Evolutionary conservation across 1,139 yeast species (phyloP).

Genomic region (Wickerhamomyces sp.): DNA sequence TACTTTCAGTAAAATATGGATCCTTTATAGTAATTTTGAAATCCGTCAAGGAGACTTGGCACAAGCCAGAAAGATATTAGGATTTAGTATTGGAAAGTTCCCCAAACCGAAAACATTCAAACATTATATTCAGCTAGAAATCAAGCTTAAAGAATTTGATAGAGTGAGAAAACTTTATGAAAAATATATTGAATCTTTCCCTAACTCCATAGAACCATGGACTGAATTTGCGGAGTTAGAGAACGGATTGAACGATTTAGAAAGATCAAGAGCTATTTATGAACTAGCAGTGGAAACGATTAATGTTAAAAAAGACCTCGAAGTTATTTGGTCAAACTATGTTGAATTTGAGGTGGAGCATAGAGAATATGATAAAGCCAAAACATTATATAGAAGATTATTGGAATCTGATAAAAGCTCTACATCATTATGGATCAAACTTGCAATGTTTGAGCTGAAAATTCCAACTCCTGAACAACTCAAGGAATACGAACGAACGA

Average conservation of each 20-base stretch:
- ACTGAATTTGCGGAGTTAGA: slow-evolving; percentile 66
- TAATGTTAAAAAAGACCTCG: slow-evolving; percentile 14
- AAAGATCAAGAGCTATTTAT: slow-evolving; percentile 59
- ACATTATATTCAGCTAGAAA: slow-evolving; percentile 53
- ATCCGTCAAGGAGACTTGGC: slow-evolving; percentile 50
- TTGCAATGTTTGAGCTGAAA: slow-evolving; percentile 68
- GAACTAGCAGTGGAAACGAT: slow-evolving; percentile 42
- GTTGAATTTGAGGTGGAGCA: slow-evolving; percentile 61
- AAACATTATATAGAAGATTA: slow-evolving; percentile 45
- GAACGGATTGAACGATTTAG: slow-evolving; percentile 60
- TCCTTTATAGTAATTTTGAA: slow-evolving; percentile 67
- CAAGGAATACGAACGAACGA: slow-evolving; percentile 27
- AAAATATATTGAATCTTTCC: slow-evolving; percentile 54
- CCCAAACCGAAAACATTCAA: slow-evolving; percentile 59
- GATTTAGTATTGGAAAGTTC: slow-evolving; percentile 62
- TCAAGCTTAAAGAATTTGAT: slow-evolving; percentile 64
- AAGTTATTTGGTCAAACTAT: slow-evolving; percentile 43
- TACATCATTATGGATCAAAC: slow-evolving; percentile 57
- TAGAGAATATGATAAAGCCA: slow-evolving; percentile 51
- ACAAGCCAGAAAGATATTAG: slow-evolving; percentile 65
- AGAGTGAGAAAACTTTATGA: slow-evolving; percentile 72
- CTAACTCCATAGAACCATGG: slow-evolving; percentile 44
- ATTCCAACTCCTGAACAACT: slow-evolving; percentile 57
- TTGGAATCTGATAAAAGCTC: slow-evolving; percentile 32
- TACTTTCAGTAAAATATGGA: slow-evolving; percentile 75